These are phyloP conservation scores for Helicostylum pulchrum DNA, from an alignment of 192 early-diverging fungal species.

Conservation along the genomic window DNA sequence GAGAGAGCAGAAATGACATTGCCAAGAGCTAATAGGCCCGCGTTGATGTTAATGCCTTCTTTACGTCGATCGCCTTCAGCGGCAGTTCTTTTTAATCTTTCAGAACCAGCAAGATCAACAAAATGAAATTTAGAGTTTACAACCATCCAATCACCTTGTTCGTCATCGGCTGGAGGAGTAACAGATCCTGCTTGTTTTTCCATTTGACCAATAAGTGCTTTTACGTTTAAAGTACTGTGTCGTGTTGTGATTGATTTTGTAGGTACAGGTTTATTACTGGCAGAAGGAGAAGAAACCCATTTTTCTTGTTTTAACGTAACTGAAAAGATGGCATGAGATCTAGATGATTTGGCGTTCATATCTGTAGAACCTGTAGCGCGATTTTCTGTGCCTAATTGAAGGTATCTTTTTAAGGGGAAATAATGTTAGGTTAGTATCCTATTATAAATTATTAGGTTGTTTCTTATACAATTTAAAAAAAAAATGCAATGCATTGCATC, in stretches of 20 bases:
- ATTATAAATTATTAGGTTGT: not conserved
- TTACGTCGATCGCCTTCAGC: slow-evolving; percentile 89
- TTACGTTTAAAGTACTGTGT: slow-evolving; percentile 25
- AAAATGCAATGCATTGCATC: slow-evolving; percentile 2
- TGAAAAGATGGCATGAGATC: slow-evolving; percentile 97
- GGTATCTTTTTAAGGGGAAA: slow-evolving; percentile 33
- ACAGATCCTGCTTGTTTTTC: slow-evolving; percentile 19
- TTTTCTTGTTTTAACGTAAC: slow-evolving; percentile 81
- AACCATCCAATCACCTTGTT: slow-evolving; percentile 53
- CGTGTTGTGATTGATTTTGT: not conserved
- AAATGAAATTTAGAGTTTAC: slow-evolving; percentile 94
- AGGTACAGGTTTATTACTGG: not conserved
- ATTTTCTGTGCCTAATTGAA: slow-evolving; percentile 67
- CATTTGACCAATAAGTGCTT: slow-evolving; percentile 32
- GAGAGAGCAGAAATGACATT: slow-evolving; percentile 98
- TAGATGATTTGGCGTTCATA: slow-evolving; percentile 93
- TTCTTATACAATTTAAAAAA: not conserved
- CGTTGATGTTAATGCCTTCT: slow-evolving; percentile 97
- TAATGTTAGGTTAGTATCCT: slow-evolving; percentile 5
- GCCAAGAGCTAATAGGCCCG: slow-evolving; percentile 90
- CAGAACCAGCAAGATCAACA: slow-evolving; percentile 97
- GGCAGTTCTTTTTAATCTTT: slow-evolving; percentile 89
- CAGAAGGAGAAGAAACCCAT: slow-evolving; percentile 33
- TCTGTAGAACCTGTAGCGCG: slow-evolving; percentile 92
- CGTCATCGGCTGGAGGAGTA: slow-evolving; percentile 12